Evolutionary conservation across 257 asterid genomes (phyloP).

Genomic region (Eucommia ulmoides): DNA sequence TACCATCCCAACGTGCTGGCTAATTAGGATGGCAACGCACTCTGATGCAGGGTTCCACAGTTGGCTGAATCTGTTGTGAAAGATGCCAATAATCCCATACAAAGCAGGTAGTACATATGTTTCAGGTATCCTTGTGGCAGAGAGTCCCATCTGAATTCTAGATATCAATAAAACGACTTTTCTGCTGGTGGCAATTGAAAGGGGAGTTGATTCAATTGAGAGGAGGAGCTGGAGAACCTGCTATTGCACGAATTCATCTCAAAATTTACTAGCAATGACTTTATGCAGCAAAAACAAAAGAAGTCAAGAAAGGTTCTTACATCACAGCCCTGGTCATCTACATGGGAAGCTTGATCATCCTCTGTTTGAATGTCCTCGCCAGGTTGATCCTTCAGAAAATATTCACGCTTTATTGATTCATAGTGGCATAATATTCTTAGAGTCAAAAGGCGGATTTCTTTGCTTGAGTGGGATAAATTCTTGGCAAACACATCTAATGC

Average conservation of each 20-base stretch:
- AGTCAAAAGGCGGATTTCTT: slow-evolving; percentile 61
- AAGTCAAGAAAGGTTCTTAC: slow-evolving; percentile 22
- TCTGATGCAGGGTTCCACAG: slow-evolving; percentile 70
- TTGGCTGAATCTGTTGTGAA: slow-evolving; percentile 57
- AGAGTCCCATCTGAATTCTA: slow-evolving; percentile 51
- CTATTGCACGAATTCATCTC: slow-evolving; percentile 16
- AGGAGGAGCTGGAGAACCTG: slow-evolving; percentile 68
- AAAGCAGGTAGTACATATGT: slow-evolving; percentile 43
- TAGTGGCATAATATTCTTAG: slow-evolving; percentile 76
- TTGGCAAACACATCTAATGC: slow-evolving; percentile 46
- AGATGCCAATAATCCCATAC: slow-evolving; percentile 65
- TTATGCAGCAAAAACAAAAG: slow-evolving; percentile 6
- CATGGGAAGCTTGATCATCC: slow-evolving; percentile 22
- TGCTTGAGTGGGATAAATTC: slow-evolving; percentile 54
- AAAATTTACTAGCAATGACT: too few relatives aligned
- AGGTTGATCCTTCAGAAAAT: slow-evolving; percentile 20
- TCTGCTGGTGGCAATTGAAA: slow-evolving; percentile 61
- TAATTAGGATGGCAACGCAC: slow-evolving; percentile 51
- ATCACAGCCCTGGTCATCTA: slow-evolving; percentile 22
- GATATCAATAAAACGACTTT: slow-evolving; percentile 48
- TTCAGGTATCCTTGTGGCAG: slow-evolving; percentile 43
- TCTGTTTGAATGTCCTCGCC: slow-evolving; percentile 24
- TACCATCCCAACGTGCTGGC: slow-evolving; percentile 35
- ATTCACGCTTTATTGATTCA: slow-evolving; percentile 31
- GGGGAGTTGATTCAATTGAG: slow-evolving; percentile 55